Base-by-base conservation (phyloP, 768 basidiomycete species). In the Lactarius indigo region DNA sequence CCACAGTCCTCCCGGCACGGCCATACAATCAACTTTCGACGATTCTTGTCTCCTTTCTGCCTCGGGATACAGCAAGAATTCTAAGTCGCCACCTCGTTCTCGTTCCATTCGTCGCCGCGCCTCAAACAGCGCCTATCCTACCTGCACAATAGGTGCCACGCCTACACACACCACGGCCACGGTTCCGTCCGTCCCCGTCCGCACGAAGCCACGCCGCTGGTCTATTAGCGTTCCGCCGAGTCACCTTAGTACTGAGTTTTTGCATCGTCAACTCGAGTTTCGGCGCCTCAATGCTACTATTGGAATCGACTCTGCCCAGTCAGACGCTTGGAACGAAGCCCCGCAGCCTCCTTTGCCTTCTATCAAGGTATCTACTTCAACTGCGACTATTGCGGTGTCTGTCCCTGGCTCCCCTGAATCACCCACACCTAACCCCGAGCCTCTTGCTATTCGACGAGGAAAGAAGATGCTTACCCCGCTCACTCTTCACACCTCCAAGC, bases 361-460 rank as follows among this genome's bases (percentile, higher is more conserved):
- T 20, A 77, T 76, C 60, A 78, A 73, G 73, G 70, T 77, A 23
- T 77, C 76, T 35, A 76, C 70, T 44, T 77, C 77, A 13, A 75
- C 73, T 52, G 70, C 73, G 5, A 72, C 72, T n/a, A 26, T 74
- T 39, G 64, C 76, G 15, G 70, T 74, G 47, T 75, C 76, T 6
- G 66, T 72, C n/a, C 75, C 73, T 30, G 72, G 72, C 30, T 69
- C 68, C 35, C 66, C 61, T 73, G 56, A 62, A 47, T 5, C 52
- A 10, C 56, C 41, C 3, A n/a, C 31, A 3, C 61, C 61, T 6
- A 64, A 71, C 15, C 74, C 61, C 12, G 68, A 71, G 18, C 74
- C 80, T 8, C 64, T 82, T 13, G 80, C 81, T 28, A 65, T 76
- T 47, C 81, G 79, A 18, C 76, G 81, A 39, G 81, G 81, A 52